phyloP scores from a whole-genome alignment of 2,329 filamentous ascomycete genomes.

The Rutstroemia sp. region DNA sequence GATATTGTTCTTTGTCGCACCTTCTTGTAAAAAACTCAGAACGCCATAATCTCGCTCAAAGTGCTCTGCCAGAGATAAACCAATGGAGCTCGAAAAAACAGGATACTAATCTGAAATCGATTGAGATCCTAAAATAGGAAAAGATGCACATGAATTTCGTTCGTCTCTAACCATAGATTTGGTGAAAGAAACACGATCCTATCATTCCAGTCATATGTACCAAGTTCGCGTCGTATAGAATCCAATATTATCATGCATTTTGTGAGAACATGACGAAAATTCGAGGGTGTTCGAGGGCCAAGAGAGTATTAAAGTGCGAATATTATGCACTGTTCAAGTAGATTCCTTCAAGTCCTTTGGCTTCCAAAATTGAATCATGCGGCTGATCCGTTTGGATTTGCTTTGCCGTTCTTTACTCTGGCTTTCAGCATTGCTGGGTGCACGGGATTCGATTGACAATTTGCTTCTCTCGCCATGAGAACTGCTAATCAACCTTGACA shows the following conservation, averaged over 20 bases:
- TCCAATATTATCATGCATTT: neutral
- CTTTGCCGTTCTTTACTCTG: conserved; percentile 47
- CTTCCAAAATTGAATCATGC: conserved; percentile 76
- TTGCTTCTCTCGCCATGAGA: conserved; percentile 71
- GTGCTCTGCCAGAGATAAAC: conserved; percentile 13
- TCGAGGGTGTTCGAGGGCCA: neutral
- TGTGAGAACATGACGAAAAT: neutral
- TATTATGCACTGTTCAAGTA: neutral
- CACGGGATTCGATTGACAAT: conserved; percentile 56
- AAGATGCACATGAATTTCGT: conserved; percentile 25
- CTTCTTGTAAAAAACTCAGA: conserved; percentile 3
- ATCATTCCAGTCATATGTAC: conserved; percentile 9
- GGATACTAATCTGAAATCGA: conserved; percentile 10
- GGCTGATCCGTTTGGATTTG: conserved; percentile 63
- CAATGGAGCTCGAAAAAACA: conserved; percentile 13
- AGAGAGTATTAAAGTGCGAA: neutral
- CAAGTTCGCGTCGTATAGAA: neutral
- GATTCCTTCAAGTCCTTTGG: conserved; percentile 17
- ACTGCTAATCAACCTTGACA: conserved; percentile 69
- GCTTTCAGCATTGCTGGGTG: conserved; percentile 33
- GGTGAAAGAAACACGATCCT: conserved; percentile 13
- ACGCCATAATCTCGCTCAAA: conserved; percentile 23
- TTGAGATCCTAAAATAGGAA: conserved; percentile 7
- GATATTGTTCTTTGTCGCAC: conserved; percentile 4
- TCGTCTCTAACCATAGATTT: conserved; percentile 20